Conservation (phyloP, 208 protist genomes). For the Plasmodiophora brassicae region DNA sequence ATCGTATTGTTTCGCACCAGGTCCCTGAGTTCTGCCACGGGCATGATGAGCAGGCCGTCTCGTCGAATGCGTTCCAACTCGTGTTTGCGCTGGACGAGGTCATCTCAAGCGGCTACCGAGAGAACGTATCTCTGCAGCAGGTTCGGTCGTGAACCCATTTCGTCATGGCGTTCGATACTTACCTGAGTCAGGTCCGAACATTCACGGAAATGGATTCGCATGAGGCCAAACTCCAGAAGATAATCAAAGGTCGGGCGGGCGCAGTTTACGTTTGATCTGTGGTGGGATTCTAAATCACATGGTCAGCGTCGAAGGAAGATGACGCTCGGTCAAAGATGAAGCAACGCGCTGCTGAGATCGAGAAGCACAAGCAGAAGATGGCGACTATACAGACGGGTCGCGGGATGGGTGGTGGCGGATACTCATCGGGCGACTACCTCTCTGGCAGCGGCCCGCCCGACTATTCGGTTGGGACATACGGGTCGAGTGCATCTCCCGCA, state of each 20-base stretch:
- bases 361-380: neutral
- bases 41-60: constrained; percentile 31
- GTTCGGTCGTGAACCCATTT: neutral
- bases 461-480: too few relatives aligned
- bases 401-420: too few relatives aligned
- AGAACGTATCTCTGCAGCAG: constrained; percentile 44
- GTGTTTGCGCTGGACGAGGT: constrained; percentile 49
- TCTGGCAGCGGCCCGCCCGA: too few relatives aligned
- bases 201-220: constrained; percentile 48
- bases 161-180: neutral
- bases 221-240: constrained; percentile 44
- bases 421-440: too few relatives aligned
- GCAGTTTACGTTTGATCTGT: neutral
- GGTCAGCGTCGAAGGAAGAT: constrained; percentile 3
- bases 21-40: constrained; percentile 27
- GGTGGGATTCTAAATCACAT: neutral
- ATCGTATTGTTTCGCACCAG: neutral
- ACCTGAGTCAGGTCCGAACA: constrained; percentile 33
- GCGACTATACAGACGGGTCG: neutral
- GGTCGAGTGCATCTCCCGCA: too few relatives aligned
- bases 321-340: neutral
- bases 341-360: neutral
- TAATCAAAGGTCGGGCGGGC: constrained; percentile 23
- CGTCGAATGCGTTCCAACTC: constrained; percentile 35
- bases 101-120: constrained; percentile 40